Base-by-base conservation (phyloP, 257 asterid species). In the Schizonepeta tenuifolia region DNA sequence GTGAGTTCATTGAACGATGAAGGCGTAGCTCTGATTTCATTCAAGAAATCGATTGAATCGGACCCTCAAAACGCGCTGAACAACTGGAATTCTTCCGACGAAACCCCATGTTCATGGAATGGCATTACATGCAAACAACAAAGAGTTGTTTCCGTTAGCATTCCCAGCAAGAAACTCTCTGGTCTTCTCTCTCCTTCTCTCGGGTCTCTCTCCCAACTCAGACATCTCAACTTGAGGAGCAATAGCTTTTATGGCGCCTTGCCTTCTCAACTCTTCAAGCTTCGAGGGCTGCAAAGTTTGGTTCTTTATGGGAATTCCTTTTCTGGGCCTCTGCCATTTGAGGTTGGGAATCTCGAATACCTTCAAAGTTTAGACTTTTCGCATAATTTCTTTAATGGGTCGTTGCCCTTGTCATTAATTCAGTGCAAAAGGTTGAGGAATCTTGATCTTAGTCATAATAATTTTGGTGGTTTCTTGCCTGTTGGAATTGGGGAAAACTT, bases 31-130 rank as follows among this genome's bases (percentile, higher is more conserved):
- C 91, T 94, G 47, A 69, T 87, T 72, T 81, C 96, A 26, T 91
- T 94, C 81, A 94, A 91, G 80, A 77, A 81, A 6, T 84, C 88
- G 13, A 84, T 94, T 46, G 75, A 63, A 63, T 70, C 82, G 31
- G 97, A 94, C 90, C 96, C 99, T 50, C 79, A 77, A 65, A 93
- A 88, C 71, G 81, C 97, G 44, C 87, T 94, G 46, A 80, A 15
- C 57, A 87, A 88, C 75, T 94, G 98, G 99, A 87, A 86, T 44
- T 36, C 24, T 40, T 79, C 93, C 44, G 95, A 91, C 77, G 81
- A 78, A 75, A 89, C 85, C 61, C 99, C 99, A 51, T 94, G 99
- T 83, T 84, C 86, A 1, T 94, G 99, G 99, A 94, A 87, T 67
- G 99, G 97, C 33, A 71, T 94, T 20, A 80, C 97, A 69, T 94